Evolutionary conservation across 495 filamentous ascomycete genomes (phyloP).

Genomic region (Aspergillus panamensis): DNA sequence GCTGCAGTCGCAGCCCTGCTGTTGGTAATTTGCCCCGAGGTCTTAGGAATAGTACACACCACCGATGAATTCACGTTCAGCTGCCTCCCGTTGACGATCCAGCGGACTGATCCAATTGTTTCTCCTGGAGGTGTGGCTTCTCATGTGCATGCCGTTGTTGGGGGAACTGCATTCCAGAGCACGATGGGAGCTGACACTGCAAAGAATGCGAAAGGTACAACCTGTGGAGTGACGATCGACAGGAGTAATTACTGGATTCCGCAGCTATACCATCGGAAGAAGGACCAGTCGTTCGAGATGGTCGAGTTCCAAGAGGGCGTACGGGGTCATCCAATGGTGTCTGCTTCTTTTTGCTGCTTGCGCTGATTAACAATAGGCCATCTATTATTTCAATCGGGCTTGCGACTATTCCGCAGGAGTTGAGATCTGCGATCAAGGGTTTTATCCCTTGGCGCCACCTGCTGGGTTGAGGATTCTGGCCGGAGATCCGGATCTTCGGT

Average conservation of each 20-base stretch:
- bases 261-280: slow-evolving; percentile 59
- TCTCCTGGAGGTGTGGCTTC: slow-evolving; percentile 50
- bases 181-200: slow-evolving; percentile 55
- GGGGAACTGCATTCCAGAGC: slow-evolving; percentile 69
- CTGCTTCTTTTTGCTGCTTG: not conserved
- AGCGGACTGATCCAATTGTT: slow-evolving; percentile 62
- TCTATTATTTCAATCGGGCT: slow-evolving; percentile 28
- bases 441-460: slow-evolving; percentile 37
- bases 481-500: slow-evolving; percentile 50
- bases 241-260: slow-evolving; percentile 78
- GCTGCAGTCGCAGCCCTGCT: not conserved
- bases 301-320: slow-evolving; percentile 19
- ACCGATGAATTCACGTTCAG: slow-evolving; percentile 23
- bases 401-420: slow-evolving; percentile 22
- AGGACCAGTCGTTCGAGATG: slow-evolving; percentile 54
- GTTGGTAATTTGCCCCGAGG: not conserved
- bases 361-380: slow-evolving; percentile 6
- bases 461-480: slow-evolving; percentile 69
- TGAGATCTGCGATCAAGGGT: slow-evolving; percentile 7
- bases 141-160: slow-evolving; percentile 72
- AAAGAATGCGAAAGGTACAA: slow-evolving; percentile 60
- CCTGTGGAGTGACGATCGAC: slow-evolving; percentile 62
- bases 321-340: not conserved
- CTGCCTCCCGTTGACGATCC: slow-evolving; percentile 22
- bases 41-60: not conserved